Evolutionary conservation across 345 rosid species (phyloP), one percentile per base, ranked within the genome.

Genomic region (Sonneratia alba): DNA sequence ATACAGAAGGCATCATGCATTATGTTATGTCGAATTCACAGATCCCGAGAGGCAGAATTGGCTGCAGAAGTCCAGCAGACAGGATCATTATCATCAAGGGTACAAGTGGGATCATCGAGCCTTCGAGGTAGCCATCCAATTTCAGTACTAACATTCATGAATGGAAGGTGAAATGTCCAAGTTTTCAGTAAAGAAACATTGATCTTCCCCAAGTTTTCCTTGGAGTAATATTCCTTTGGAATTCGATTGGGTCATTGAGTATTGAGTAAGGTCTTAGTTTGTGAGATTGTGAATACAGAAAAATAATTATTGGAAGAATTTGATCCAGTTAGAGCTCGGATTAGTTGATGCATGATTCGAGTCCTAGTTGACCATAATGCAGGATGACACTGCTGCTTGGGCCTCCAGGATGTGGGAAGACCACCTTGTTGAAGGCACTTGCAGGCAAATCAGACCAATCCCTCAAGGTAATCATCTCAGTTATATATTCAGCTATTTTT

Each of bases 401-500:
- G 15, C 88, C 87, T 57, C 87, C 87, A 1, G 84, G 86, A 12
- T 77, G 85, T 45, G 91, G 88, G 61, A 87, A 82, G 72, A 83
- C 85, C 53, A 80, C 89, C 51, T 65, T 87, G 10, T 74, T 82
- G 64, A 71, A 78, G 74, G 85, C 86, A 48, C 79, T 87, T 27
- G 74, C 91, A 8, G 91, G 82, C 61, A 85, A 70, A 67, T 79
- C 80, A 0, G 69, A 80, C 37, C 63, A 45, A 59, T 77, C 85
- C 74, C 80, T 87, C 68, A 77, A 80, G 88, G 90, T 84, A 37
- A 48, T 49, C 7, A 24, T 37, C 24, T 22, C 37, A 34, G 10
- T 40, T 12, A 40, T 38, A 6, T 15, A 19, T 12, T 10, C 14
- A 66, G 43, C 5, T 40, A 4, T 40, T 8, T 40, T 40, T 40